Percentiles rank a stretch among this genome's conserved stretches.
Conservation (phyloP, 2,329 filamentous ascomycete genomes). For the Hypoxylon sp. region DNA sequence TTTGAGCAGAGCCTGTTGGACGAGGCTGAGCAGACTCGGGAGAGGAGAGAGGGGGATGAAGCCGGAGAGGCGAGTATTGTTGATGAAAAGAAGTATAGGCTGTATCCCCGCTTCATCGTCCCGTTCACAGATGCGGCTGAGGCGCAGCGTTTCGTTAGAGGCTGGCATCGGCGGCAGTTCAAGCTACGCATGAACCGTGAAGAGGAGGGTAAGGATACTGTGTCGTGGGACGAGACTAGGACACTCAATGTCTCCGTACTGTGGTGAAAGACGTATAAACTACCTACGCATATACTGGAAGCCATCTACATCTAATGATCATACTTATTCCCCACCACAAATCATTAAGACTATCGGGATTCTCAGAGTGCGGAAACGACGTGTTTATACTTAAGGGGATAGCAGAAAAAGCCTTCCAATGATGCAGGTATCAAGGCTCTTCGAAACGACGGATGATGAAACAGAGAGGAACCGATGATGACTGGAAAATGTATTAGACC, state of each 20-base stretch:
- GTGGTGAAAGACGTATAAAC: constrained; percentile 47
- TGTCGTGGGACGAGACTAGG: constrained; percentile 49
- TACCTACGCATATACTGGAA: background rate
- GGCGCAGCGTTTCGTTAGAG: constrained; percentile 64
- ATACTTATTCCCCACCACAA: background rate
- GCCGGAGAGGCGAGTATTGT: background rate
- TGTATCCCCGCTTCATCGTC: constrained; percentile 64
- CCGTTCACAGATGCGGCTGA: constrained; percentile 68
- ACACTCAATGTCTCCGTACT: constrained; percentile 49
- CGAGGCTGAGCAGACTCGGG: constrained; percentile 15
- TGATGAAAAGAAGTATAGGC: constrained; percentile 53
- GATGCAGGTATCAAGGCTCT: constrained; percentile 19
- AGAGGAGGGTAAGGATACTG: constrained; percentile 11
- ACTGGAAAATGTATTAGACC: constrained; percentile 59
- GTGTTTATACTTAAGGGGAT: constrained; percentile 9
- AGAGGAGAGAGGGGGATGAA: background rate
- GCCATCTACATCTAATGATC: background rate
- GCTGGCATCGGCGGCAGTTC: constrained; percentile 59
- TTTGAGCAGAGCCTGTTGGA: constrained; percentile 16
- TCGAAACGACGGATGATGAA: constrained; percentile 17
- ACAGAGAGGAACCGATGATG: constrained; percentile 36
- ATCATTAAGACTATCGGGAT: background rate
- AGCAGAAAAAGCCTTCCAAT: constrained; percentile 10
- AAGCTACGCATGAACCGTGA: constrained; percentile 41
- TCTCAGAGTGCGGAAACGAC: constrained; percentile 5